Conservation (phyloP, 495 filamentous ascomycete species). For the Margaritispora aquatica region DNA sequence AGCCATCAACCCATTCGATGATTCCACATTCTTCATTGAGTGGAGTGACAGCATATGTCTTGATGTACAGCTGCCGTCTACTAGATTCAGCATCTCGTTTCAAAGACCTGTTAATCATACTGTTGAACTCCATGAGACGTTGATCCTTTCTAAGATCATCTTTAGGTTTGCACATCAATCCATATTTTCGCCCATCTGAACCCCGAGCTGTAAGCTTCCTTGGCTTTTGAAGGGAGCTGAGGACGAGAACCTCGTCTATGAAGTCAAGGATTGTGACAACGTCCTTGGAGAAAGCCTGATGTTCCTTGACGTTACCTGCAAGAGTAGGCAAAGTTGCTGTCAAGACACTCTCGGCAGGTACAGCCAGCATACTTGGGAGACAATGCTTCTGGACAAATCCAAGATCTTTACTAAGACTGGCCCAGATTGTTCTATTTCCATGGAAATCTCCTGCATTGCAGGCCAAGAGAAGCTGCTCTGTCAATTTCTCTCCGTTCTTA, state of each 20-base stretch:
- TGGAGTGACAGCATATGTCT: slow-evolving; percentile 93
- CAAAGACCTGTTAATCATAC: slow-evolving; percentile 90
- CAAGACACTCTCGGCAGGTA: slow-evolving; percentile 80
- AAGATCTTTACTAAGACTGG: slow-evolving; percentile 68
- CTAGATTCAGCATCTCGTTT: slow-evolving; percentile 87
- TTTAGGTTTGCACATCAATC: slow-evolving; percentile 92
- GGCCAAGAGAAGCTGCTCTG: slow-evolving; percentile 72
- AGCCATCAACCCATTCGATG: slow-evolving; percentile 98
- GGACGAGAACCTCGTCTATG: slow-evolving; percentile 77
- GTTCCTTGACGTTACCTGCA: slow-evolving; percentile 62
- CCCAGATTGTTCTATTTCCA: slow-evolving; percentile 53
- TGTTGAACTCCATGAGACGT: slow-evolving; percentile 97
- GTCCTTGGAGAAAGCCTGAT: slow-evolving; percentile 73
- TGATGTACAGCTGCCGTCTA: slow-evolving; percentile 76
- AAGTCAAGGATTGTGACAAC: slow-evolving; percentile 54
- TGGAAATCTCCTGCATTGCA: slow-evolving; percentile 71
- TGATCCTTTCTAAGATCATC: slow-evolving; percentile 96
- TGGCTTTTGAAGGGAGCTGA: slow-evolving; percentile 87
- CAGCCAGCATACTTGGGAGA: slow-evolving; percentile 76
- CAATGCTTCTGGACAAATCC: slow-evolving; percentile 74
- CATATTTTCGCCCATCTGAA: slow-evolving; percentile 81
- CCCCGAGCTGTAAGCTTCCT: slow-evolving; percentile 84
- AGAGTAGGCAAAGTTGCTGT: slow-evolving; percentile 73
- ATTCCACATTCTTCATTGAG: slow-evolving; percentile 96
- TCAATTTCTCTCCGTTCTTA: slow-evolving; percentile 70